phyloP scores from a whole-genome alignment of 2,329 filamentous ascomycete genomes.

The Beauveria brongniartii region DNA sequence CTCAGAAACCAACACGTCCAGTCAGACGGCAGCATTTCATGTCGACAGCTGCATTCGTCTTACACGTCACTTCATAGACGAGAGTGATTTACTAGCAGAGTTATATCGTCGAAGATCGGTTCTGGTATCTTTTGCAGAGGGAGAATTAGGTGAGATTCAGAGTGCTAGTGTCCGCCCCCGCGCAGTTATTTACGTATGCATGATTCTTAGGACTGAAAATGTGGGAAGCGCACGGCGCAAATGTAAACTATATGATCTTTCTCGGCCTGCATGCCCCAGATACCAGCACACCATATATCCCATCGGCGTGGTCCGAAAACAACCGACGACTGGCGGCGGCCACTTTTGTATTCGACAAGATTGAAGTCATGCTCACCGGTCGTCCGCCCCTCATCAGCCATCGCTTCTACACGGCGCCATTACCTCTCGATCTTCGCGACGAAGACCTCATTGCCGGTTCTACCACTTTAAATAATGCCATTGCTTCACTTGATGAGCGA shows the following conservation, averaged over 20 bases:
- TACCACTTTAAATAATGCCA: constrained; percentile 10
- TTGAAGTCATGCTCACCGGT: constrained; percentile 42
- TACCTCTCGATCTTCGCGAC: constrained; percentile 47
- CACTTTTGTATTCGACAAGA: constrained; percentile 34
- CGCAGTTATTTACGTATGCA: background rate
- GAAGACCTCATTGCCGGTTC: constrained; percentile 35
- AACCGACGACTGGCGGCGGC: background rate
- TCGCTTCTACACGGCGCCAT: constrained; percentile 44
- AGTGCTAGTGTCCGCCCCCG: background rate
- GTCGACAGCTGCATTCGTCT: constrained; percentile 6
- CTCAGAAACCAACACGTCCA: background rate
- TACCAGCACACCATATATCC: background rate
- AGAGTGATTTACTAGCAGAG: constrained; percentile 5
- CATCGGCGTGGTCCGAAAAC: constrained; percentile 7
- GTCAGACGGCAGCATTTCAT: background rate
- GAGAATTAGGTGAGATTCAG: constrained; percentile 3
- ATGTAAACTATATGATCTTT: constrained; percentile 2
- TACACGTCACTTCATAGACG: constrained; percentile 2
- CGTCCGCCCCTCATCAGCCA: constrained; percentile 44
- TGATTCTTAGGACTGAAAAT: background rate
- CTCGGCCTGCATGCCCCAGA: background rate
- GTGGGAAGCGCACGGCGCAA: constrained; percentile 2
- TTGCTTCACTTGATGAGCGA: constrained; percentile 31
- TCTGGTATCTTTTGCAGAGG: background rate
- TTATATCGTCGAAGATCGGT: constrained; percentile 5